A percentile compares a stretch with the other conserved stretches of the same genome.
Evolutionary conservation across 768 basidiomycete genomes (phyloP).

Genomic region (Erythrobasidium yunnanense): DNA sequence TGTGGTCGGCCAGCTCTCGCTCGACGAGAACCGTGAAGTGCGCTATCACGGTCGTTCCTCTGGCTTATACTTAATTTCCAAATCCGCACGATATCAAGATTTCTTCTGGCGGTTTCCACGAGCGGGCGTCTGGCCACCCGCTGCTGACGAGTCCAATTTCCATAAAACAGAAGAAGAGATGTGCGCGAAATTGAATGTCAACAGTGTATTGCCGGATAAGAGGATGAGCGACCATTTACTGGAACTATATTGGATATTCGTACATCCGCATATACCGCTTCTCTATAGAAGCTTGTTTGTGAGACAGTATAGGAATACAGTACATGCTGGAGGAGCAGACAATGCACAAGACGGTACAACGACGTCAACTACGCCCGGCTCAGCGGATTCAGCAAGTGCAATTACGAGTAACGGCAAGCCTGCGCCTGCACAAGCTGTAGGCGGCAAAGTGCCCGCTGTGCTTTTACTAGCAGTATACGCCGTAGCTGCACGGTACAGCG

Average conservation of each 20-base stretch:
- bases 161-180: slow-evolving; percentile 35
- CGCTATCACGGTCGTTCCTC: slow-evolving; percentile 60
- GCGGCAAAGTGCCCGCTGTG: slow-evolving; percentile 47
- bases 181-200: slow-evolving; percentile 37
- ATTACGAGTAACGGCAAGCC: not conserved
- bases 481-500: slow-evolving; percentile 61
- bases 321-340: slow-evolving; percentile 28
- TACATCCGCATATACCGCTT: slow-evolving; percentile 68
- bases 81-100: slow-evolving; percentile 33
- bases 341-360: slow-evolving; percentile 6
- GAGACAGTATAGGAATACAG: slow-evolving; percentile 33
- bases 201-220: slow-evolving; percentile 52
- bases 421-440: not conserved
- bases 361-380: slow-evolving; percentile 1
- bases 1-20: slow-evolving; percentile 70
- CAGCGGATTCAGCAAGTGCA: slow-evolving; percentile 20
- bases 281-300: slow-evolving; percentile 34
- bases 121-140: slow-evolving; percentile 82
- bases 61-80: slow-evolving; percentile 36
- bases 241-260: slow-evolving; percentile 66
- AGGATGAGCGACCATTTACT: slow-evolving; percentile 59
- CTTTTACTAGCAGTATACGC: slow-evolving; percentile 75
- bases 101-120: slow-evolving; percentile 57
- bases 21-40: slow-evolving; percentile 78
- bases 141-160: slow-evolving; percentile 19